Percentiles rank a stretch among this genome's conserved stretches.
Conservation (phyloP, 305 asterid species). For the Vinca major region DNA sequence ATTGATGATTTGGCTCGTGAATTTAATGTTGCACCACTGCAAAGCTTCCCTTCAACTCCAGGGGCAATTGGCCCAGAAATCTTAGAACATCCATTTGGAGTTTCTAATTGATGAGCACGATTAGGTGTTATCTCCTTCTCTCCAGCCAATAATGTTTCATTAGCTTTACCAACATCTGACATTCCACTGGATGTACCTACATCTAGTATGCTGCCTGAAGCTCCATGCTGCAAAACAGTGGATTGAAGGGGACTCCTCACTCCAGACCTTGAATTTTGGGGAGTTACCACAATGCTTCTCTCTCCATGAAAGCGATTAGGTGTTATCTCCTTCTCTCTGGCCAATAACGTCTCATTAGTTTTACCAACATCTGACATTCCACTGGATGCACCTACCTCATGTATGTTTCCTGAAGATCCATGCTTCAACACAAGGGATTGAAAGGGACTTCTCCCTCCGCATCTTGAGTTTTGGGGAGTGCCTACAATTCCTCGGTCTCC, state of each 20-base stretch:
- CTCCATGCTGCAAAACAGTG: constrained; percentile 27
- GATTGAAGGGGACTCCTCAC: constrained; percentile 28
- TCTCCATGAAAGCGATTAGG: constrained; percentile 19
- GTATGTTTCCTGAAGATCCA: constrained; percentile 28
- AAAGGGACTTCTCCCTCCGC: constrained; percentile 22
- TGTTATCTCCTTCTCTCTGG: constrained; percentile 26
- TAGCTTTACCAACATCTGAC: constrained; percentile 22
- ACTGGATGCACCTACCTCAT: constrained; percentile 26
- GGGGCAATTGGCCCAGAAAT: constrained; percentile 21
- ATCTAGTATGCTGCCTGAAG: constrained; percentile 22
- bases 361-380: constrained; percentile 23
- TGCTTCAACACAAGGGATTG: constrained; percentile 30
- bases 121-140: constrained; percentile 22
- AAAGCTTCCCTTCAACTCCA: constrained; percentile 24
- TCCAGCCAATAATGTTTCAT: constrained; percentile 23
- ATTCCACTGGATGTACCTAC: constrained; percentile 28
- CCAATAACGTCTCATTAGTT: constrained; percentile 20
- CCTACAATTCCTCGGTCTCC: constrained; percentile 24
- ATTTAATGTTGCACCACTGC: constrained; percentile 22
- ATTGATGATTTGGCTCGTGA: constrained; percentile 14
- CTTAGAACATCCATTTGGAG: constrained; percentile 22
- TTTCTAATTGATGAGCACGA: constrained; percentile 19
- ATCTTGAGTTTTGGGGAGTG: constrained; percentile 30
- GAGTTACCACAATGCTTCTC: constrained; percentile 29
- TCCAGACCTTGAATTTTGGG: constrained; percentile 24